phyloP scores from a whole-genome alignment of 768 basidiomycete genomes.

The Rhodosporidiobolus sp. region DNA sequence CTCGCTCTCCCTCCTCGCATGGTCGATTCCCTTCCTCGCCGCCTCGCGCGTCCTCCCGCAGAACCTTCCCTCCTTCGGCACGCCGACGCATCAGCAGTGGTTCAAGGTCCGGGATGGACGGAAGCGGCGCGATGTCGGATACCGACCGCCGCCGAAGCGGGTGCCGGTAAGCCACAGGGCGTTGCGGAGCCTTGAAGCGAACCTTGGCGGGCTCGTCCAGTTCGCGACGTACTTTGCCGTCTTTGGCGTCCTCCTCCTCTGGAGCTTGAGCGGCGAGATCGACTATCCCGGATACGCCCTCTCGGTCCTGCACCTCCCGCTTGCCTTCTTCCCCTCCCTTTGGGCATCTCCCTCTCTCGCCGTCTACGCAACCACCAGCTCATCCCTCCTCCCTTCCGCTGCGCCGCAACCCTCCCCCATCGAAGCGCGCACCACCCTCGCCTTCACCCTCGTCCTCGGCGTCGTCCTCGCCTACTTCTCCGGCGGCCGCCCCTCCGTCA shows the following conservation, averaged over 20 bases:
- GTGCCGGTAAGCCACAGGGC: conserved; percentile 37
- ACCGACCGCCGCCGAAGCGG: conserved; percentile 48
- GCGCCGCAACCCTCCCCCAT: conserved; percentile 15
- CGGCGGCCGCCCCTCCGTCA: conserved; percentile 38
- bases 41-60: conserved; percentile 42
- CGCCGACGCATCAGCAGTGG: conserved; percentile 46
- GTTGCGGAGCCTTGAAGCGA: conserved; percentile 35
- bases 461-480: conserved; percentile 40
- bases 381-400: not conserved
- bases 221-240: conserved; percentile 39
- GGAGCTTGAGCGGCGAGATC: conserved; percentile 35
- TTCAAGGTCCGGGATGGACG: conserved; percentile 58
- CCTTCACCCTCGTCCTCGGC: conserved; percentile 40
- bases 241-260: conserved; percentile 30
- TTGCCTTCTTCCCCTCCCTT: not conserved
- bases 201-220: conserved; percentile 41
- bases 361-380: too few species aligned
- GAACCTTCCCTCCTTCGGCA: conserved; percentile 39
- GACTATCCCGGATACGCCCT: conserved; percentile 31
- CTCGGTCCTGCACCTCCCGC: not conserved
- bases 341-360: not conserved
- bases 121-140: conserved; percentile 57
- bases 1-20: conserved; percentile 39
- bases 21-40: conserved; percentile 39
- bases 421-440: conserved; percentile 40